A percentile compares a stretch with the other conserved stretches of the same genome.
These are phyloP conservation scores for Stylosanthes scabra DNA, from an alignment of 331 rosid genomes.

Conservation along the genomic window DNA sequence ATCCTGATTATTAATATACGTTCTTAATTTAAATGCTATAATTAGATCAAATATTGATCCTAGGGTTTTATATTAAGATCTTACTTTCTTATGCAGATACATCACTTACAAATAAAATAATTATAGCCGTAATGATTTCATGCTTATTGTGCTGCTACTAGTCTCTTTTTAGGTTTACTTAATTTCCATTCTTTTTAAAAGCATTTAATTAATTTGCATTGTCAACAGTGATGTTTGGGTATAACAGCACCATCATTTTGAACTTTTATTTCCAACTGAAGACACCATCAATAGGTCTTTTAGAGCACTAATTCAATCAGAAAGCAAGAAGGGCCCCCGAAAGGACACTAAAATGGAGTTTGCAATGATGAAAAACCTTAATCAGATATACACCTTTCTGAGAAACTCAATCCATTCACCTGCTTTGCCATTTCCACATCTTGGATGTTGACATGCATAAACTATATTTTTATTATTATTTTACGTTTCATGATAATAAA, in stretches of 20 bases:
- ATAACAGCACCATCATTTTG: conserved; percentile 30
- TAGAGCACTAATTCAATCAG: conserved; percentile 51
- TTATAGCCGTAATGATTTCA: conserved; percentile 37
- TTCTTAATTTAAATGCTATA: too few relatives aligned
- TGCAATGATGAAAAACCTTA: conserved; percentile 52
- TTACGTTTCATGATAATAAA: too few relatives aligned
- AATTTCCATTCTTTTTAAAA: conserved; percentile 33
- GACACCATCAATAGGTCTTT: conserved; percentile 51
- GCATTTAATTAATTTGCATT: conserved; percentile 34
- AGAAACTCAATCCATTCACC: conserved; percentile 35
- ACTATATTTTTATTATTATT: too few relatives aligned
- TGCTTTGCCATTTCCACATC: conserved; percentile 33
- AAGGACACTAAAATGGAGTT: conserved; percentile 49
- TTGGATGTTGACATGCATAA: too few relatives aligned
- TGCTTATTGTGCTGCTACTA: conserved; percentile 38
- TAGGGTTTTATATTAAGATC: too few relatives aligned
- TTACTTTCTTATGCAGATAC: too few relatives aligned
- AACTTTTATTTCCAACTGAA: conserved; percentile 35
- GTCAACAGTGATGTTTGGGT: conserved; percentile 42
- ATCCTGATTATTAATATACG: too few relatives aligned
- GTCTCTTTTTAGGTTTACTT: conserved; percentile 10
- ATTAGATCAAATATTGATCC: too few relatives aligned
- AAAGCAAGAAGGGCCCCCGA: conserved; percentile 46
- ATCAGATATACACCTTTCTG: conserved; percentile 19
- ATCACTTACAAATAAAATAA: not conserved